Evolutionary conservation across 192 early-diverging fungal genomes (phyloP), one percentile per base, ranked within the genome.

Genomic region (Mortierella hygrophila): DNA sequence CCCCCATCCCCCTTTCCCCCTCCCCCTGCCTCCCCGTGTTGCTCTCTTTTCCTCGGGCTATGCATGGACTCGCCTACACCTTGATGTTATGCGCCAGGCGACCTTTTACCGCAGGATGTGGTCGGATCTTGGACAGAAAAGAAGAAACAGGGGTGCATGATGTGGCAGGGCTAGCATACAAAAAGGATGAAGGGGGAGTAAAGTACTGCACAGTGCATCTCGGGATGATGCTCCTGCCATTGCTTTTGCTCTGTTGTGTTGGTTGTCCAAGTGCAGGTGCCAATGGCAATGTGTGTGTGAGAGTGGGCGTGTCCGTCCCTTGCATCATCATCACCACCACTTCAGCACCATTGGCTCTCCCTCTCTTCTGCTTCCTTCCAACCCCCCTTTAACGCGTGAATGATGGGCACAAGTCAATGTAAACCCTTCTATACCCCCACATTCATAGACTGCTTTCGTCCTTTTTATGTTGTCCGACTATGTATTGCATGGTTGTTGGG

Each of bases 101-200:
- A 49, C 47, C 7, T 49, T 52, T 52, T 52, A 52, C 49, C 49
- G 49, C 49, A 16, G 49, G 26, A 32, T 32, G 60, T 65, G 60
- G 60, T 65, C 60, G 13, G 60, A 65, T 32, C 60, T 32, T 65
- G 55, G 15, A 26, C 26, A 32, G 38, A 26, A 26, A 32, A 32
- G 3, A 32, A 65, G 60, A 65, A 65, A 65, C 60, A 65, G 60
- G 60, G 60, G 60, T 65, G 60, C 60, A 65, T 65, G 20, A 13
- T 46, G 13, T 46, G 18, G 18, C 49, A 52, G 0, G 29, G 3
- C 32, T 65, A 65, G 60, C 60, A 65, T 65, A 65, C 32, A 0
- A 32, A 63, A 63, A 8, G 60, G 29, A 65, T 0, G 29, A 8
- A 65, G 11, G 29, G 26, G 60, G 3, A 6, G 57, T 6, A 42